phyloP scores from a whole-genome alignment of 768 basidiomycete genomes.

The Russula virescens region DNA sequence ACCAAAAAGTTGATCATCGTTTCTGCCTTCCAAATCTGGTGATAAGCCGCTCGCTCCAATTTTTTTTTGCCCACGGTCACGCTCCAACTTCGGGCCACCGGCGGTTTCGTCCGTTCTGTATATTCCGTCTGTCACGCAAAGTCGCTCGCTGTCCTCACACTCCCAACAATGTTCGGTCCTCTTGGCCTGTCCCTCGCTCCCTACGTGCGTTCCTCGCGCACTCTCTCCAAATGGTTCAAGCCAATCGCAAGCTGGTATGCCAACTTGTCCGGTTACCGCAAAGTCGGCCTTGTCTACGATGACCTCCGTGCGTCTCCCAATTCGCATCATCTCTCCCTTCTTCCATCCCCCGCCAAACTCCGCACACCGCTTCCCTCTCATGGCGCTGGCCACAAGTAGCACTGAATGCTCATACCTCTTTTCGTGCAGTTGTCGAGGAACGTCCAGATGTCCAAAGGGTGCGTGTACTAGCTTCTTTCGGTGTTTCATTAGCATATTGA shows the following conservation, averaged over 20 bases:
- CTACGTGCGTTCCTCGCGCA: slow-evolving; percentile 60
- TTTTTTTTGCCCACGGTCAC: background rate
- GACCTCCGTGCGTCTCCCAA: slow-evolving; percentile 71
- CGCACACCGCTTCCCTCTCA: slow-evolving; percentile 13
- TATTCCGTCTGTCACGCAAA: background rate
- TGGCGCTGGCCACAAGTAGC: background rate
- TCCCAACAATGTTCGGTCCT: slow-evolving; percentile 42
- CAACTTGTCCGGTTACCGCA: slow-evolving; percentile 73
- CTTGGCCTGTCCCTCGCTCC: slow-evolving; percentile 75
- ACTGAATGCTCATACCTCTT: slow-evolving; percentile 13
- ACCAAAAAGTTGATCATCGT: slow-evolving; percentile 24
- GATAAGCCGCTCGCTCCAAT: slow-evolving; percentile 14
- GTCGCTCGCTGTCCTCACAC: background rate
- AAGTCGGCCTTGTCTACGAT: slow-evolving; percentile 88
- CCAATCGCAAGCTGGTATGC: slow-evolving; percentile 84
- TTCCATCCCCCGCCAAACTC: slow-evolving; percentile 6
- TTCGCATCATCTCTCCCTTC: background rate
- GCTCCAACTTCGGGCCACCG: no score
- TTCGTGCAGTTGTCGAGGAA: slow-evolving; percentile 64
- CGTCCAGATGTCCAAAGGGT: slow-evolving; percentile 73
- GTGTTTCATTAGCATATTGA: background rate
- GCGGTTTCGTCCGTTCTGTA: background rate
- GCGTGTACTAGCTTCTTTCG: slow-evolving; percentile 26
- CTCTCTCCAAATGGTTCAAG: slow-evolving; percentile 60
- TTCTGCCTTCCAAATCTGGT: slow-evolving; percentile 13